phyloP scores from a whole-genome alignment of 108 stramenopile species.

The Nitzschia sp. region DNA sequence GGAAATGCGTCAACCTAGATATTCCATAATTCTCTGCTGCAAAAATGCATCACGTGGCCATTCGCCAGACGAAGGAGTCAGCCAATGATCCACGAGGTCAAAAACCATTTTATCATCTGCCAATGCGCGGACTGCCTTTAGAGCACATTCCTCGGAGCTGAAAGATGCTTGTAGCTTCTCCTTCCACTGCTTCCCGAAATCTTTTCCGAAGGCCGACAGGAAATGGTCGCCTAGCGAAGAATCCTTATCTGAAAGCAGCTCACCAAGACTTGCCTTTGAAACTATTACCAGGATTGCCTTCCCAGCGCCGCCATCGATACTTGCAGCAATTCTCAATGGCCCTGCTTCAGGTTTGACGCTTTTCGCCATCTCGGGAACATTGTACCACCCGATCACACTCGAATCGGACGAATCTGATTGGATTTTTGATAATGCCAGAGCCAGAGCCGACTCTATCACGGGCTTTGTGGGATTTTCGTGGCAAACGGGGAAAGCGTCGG shows the following conservation, averaged over 20 bases:
- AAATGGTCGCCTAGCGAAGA: neutral
- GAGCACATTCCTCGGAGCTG: constrained; percentile 9
- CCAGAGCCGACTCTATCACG: constrained; percentile 63
- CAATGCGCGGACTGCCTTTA: constrained; percentile 9
- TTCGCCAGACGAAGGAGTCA: constrained; percentile 16
- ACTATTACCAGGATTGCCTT: constrained; percentile 26
- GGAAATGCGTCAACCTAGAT: too few species aligned
- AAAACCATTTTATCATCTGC: constrained; percentile 7
- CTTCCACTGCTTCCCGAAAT: constrained; percentile 51
- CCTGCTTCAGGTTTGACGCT: constrained; percentile 40
- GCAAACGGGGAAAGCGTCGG: constrained; percentile 66
- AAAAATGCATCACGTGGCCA: constrained; percentile 14
- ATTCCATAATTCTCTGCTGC: neutral
- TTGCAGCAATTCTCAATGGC: constrained; percentile 48
- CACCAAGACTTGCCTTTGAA: neutral
- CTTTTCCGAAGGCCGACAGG: constrained; percentile 51
- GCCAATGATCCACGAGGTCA: constrained; percentile 53
- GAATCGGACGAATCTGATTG: neutral
- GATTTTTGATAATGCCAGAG: constrained; percentile 30
- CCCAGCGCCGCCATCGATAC: constrained; percentile 21
- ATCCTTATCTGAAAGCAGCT: constrained; percentile 9
- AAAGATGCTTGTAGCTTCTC: constrained; percentile 23
- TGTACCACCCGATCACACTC: constrained; percentile 77
- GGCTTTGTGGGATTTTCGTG: constrained; percentile 75
- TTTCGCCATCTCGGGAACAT: constrained; percentile 40